Evolutionary conservation across 192 early-diverging fungal genomes (phyloP).

Genomic region (Coemansia nantahalensis): DNA sequence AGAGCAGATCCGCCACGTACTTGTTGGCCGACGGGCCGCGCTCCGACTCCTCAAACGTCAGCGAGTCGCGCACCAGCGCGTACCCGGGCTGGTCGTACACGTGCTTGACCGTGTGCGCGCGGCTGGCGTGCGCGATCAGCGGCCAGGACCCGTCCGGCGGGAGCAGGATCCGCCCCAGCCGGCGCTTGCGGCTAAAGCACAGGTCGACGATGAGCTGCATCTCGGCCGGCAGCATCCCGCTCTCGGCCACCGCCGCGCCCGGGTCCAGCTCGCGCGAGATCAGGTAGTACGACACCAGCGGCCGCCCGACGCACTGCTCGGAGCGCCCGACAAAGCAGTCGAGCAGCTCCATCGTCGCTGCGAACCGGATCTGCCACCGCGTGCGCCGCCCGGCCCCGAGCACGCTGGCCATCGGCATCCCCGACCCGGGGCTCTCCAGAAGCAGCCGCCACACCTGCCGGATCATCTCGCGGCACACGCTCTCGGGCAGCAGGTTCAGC

Average conservation of each 20-base stretch:
- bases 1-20: constrained; percentile 68
- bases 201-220: constrained; percentile 52
- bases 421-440: constrained; percentile 39
- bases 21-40: constrained; percentile 52
- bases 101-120: constrained; percentile 39
- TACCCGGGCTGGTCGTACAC: constrained; percentile 51
- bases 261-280: constrained; percentile 50
- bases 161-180: constrained; percentile 22
- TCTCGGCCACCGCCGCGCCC: constrained; percentile 41
- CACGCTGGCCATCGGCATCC: constrained; percentile 30
- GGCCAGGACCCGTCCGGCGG: constrained; percentile 73
- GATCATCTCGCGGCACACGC: constrained; percentile 44
- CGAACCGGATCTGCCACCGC: constrained; percentile 53
- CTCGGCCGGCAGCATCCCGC: constrained; percentile 37
- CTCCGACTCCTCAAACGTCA: constrained; percentile 57
- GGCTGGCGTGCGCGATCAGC: constrained; percentile 65
- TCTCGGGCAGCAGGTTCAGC: constrained; percentile 36
- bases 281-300: constrained; percentile 47
- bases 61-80: constrained; percentile 60
- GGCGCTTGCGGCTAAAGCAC: constrained; percentile 48
- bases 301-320: constrained; percentile 33
- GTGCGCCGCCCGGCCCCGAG: constrained; percentile 43
- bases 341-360: constrained; percentile 48
- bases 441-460: constrained; percentile 48
- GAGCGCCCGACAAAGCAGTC: constrained; percentile 49